Percentiles rank a stretch among this genome's conserved stretches.
phyloP scores from a whole-genome alignment of 1,284 basidiomycete genomes.

The Ceratobasidium sp. region DNA sequence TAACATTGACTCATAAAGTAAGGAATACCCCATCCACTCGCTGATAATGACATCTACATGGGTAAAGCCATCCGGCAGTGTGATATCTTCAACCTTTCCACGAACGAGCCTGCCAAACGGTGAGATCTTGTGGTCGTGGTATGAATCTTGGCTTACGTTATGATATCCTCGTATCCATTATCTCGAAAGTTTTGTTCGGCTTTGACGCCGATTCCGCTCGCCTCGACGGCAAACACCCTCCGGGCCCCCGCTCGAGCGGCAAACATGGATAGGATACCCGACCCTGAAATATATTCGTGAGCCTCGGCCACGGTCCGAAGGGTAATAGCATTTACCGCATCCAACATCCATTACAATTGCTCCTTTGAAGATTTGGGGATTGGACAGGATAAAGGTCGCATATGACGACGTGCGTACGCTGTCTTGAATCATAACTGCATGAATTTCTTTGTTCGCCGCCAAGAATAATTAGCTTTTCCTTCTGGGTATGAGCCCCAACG shows the following conservation, averaged over 20 bases:
- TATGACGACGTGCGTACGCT: slow-evolving; percentile 96
- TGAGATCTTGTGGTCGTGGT: background rate
- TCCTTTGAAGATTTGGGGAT: slow-evolving; percentile 85
- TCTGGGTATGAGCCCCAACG: no score
- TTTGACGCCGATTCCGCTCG: slow-evolving; percentile 87
- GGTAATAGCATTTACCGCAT: slow-evolving; percentile 73
- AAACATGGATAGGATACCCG: slow-evolving; percentile 93
- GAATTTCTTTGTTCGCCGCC: slow-evolving; percentile 69
- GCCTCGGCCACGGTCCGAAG: no score
- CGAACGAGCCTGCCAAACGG: slow-evolving; percentile 73
- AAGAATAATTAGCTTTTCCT: background rate
- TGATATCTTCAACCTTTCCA: slow-evolving; percentile 90
- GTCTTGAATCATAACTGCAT: slow-evolving; percentile 86
- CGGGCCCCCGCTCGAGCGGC: slow-evolving; percentile 94
- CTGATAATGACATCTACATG: slow-evolving; percentile 95
- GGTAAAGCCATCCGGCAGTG: slow-evolving; percentile 74
- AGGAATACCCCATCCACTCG: slow-evolving; percentile 98
- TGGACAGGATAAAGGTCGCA: slow-evolving; percentile 90
- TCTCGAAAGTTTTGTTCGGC: slow-evolving; percentile 85
- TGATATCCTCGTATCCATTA: slow-evolving; percentile 82
- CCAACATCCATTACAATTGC: slow-evolving; percentile 95
- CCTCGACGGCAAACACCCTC: slow-evolving; percentile 94
- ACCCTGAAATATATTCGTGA: slow-evolving; percentile 60
- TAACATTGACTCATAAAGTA: slow-evolving; percentile 97
- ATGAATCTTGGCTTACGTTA: slow-evolving; percentile 69